Percentiles rank a stretch among this genome's conserved stretches.
These are phyloP conservation scores for Auriscalpium vulgare DNA, from an alignment of 768 basidiomycete genomes.

Conservation along the genomic window DNA sequence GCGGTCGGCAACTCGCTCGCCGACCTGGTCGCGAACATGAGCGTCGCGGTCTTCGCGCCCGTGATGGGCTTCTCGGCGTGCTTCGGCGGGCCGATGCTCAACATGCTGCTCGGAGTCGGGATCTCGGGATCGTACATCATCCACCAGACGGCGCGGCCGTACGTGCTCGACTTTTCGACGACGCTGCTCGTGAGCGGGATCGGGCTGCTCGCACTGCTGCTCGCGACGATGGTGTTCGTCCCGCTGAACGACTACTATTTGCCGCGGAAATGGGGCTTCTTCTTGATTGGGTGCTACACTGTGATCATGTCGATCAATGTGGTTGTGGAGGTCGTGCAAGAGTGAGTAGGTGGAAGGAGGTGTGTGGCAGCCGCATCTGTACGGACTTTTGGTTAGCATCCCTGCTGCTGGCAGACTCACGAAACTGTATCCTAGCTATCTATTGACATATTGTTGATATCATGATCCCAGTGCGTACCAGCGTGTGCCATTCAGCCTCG, in stretches of 20 bases:
- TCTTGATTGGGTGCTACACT: conserved; percentile 67
- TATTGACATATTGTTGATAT: too few relatives aligned
- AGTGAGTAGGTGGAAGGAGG: neutral
- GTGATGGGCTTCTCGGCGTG: conserved; percentile 96
- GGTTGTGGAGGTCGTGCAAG: conserved; percentile 55
- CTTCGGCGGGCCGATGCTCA: conserved; percentile 90
- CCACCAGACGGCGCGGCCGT: conserved; percentile 50
- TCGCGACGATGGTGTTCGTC: conserved; percentile 73
- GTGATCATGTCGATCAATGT: conserved; percentile 75
- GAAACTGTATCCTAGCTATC: too few relatives aligned
- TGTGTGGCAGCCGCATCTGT: neutral
- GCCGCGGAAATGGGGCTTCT: conserved; percentile 72
- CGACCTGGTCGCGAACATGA: conserved; percentile 95
- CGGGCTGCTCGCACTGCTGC: conserved; percentile 71
- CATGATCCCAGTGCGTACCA: too few relatives aligned
- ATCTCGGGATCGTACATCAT: conserved; percentile 87
- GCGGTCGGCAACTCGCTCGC: conserved; percentile 95
- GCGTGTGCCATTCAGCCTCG: too few relatives aligned
- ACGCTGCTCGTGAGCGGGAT: conserved; percentile 80
- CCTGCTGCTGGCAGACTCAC: too few relatives aligned
- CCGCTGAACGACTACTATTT: conserved; percentile 80
- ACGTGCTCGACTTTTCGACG: conserved; percentile 67
- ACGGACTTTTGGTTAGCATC: neutral
- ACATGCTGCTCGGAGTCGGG: conserved; percentile 86
- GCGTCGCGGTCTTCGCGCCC: conserved; percentile 87